phyloP scores from a whole-genome alignment of 805 yeast genomes.

The Ogataea parapolymorpha region DNA sequence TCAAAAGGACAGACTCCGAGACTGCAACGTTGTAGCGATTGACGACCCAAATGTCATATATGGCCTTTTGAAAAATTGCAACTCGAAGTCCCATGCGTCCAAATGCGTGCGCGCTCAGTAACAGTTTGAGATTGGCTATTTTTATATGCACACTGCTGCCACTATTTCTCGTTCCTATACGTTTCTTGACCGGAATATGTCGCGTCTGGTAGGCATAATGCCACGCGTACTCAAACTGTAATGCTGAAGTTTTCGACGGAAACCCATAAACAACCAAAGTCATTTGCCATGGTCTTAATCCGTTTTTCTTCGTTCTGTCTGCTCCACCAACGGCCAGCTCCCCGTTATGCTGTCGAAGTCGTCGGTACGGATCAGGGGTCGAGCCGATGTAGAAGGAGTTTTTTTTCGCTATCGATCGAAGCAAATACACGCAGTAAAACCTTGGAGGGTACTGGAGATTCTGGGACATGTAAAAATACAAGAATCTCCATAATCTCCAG shows the following conservation, averaged over 20 bases:
- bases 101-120: constrained; percentile 45
- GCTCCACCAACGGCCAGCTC: constrained; percentile 64
- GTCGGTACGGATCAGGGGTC: constrained; percentile 65
- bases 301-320: constrained; percentile 52
- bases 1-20: constrained; percentile 23
- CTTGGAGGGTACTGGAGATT: constrained; percentile 6
- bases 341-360: constrained; percentile 81
- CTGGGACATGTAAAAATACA: constrained; percentile 3
- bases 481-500: too few species aligned
- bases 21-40: constrained; percentile 31
- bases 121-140: constrained; percentile 44
- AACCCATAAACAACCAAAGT: constrained; percentile 63
- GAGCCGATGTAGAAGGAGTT: constrained; percentile 74
- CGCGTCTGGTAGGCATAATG: constrained; percentile 70
- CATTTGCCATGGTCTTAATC: constrained; percentile 75
- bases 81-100: constrained; percentile 43
- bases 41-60: constrained; percentile 34
- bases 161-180: constrained; percentile 37
- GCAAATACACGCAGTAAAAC: constrained; percentile 69
- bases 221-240: constrained; percentile 84
- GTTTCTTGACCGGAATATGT: constrained; percentile 42
- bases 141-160: constrained; percentile 44
- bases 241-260: constrained; percentile 63
- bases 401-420: constrained; percentile 57
- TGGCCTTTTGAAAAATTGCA: constrained; percentile 39